Evolutionary conservation across 106 monocot genomes (phyloP).

Genomic region (Platanthera zijinensis): DNA sequence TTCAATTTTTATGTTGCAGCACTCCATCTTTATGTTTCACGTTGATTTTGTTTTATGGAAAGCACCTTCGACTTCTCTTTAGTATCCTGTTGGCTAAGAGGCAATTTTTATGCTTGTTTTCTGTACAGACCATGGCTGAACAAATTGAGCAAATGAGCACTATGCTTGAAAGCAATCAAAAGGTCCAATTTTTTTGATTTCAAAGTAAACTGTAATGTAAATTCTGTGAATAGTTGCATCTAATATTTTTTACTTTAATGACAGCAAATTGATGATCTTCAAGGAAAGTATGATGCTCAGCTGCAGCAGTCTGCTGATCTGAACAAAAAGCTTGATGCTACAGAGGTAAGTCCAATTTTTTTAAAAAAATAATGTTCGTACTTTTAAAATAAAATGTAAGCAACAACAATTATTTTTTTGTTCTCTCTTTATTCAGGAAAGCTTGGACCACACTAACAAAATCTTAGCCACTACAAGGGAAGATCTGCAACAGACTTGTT

Average conservation of each 20-base stretch:
- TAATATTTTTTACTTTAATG: conserved; percentile 4
- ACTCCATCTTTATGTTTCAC: too few relatives aligned
- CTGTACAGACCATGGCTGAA: conserved; percentile 66
- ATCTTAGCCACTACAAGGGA: conserved; percentile 48
- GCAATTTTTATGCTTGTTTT: neutral
- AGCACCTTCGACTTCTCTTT: too few relatives aligned
- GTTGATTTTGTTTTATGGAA: too few relatives aligned
- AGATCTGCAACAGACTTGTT: conserved; percentile 69
- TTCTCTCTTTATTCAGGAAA: conserved; percentile 39
- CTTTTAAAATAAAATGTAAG: neutral
- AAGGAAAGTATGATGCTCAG: conserved; percentile 56
- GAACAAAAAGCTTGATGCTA: conserved; percentile 56
- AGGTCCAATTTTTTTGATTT: conserved; percentile 34
- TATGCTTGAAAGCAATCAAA: conserved; percentile 59
- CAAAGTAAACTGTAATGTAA: neutral
- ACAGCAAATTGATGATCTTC: conserved; percentile 71
- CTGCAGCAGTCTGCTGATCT: conserved; percentile 49
- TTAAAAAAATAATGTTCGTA: neutral
- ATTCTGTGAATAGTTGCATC: neutral
- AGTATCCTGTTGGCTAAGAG: too few relatives aligned
- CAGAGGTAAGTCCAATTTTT: conserved; percentile 46
- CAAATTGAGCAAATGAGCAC: conserved; percentile 76
- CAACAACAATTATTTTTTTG: neutral
- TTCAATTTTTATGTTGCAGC: too few relatives aligned
- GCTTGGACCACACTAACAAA: conserved; percentile 66